A percentile compares a stretch with the other conserved stretches of the same genome.
Evolutionary conservation across 2,329 filamentous ascomycete species (phyloP).

Genomic region (Diaporthe sp.): DNA sequence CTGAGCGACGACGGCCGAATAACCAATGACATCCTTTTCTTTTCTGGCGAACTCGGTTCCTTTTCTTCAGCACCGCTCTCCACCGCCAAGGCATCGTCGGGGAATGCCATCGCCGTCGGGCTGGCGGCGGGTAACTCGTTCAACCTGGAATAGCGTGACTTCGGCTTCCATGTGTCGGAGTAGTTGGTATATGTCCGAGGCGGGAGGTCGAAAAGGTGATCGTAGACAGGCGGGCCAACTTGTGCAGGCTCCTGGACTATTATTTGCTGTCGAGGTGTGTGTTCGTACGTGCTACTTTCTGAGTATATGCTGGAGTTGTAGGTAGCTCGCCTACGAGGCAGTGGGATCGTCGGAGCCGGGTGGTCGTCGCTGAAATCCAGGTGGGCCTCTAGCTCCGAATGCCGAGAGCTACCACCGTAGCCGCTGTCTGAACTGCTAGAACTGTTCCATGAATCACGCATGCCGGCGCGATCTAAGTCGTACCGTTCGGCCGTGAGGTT

Average conservation of each 20-base stretch:
- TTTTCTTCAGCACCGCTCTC: neutral
- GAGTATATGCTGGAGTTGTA: constrained; percentile 30
- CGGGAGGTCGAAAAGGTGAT: constrained; percentile 8
- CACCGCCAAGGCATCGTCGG: neutral
- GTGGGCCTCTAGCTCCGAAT: neutral
- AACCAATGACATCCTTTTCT: neutral
- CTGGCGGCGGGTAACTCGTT: constrained; percentile 29
- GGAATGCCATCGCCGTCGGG: constrained; percentile 1
- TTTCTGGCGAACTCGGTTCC: neutral
- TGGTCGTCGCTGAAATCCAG: neutral
- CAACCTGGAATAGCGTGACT: constrained; percentile 30
- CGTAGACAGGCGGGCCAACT: neutral
- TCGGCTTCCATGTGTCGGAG: neutral
- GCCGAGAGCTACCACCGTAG: constrained; percentile 17
- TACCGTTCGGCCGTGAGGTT: neutral
- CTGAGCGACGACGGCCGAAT: neutral
- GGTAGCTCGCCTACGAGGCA: neutral
- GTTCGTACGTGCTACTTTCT: neutral
- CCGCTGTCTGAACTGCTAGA: constrained; percentile 32
- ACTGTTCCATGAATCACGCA: constrained; percentile 24
- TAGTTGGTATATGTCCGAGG: constrained; percentile 12
- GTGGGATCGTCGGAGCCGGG: neutral
- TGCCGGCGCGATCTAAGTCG: neutral
- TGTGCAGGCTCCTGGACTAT: constrained; percentile 1
- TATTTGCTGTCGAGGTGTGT: neutral